A percentile compares a stretch with the other conserved stretches of the same genome.
Conservation (phyloP, 2,329 filamentous ascomycete species). For the Penicillium hesseltinei region DNA sequence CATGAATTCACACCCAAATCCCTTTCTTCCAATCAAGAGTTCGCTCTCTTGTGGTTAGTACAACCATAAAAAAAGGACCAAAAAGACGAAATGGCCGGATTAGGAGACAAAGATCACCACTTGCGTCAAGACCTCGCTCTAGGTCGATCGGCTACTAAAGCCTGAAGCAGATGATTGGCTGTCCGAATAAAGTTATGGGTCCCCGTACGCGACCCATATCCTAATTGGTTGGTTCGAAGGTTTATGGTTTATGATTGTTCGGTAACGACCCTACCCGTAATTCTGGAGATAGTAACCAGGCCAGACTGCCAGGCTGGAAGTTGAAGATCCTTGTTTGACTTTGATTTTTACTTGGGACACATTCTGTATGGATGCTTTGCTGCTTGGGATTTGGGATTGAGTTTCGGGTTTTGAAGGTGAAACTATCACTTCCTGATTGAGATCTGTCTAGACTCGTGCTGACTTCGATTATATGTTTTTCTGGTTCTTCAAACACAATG, state of each 20-base stretch:
- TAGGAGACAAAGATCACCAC: neutral
- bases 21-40: neutral
- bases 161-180: neutral
- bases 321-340: neutral
- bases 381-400: neutral
- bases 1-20: neutral
- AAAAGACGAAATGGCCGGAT: slow-evolving; percentile 1
- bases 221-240: neutral
- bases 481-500: too few species aligned
- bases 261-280: neutral
- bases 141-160: too few species aligned
- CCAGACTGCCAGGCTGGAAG: too few species aligned
- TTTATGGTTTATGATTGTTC: neutral
- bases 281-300: neutral
- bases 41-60: neutral
- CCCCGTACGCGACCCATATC: too few species aligned
- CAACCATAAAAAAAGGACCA: neutral
- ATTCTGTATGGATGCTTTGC: neutral
- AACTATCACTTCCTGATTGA: neutral
- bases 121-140: slow-evolving; percentile 18
- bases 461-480: too few species aligned
- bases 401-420: neutral
- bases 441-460: neutral
- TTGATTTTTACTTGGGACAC: neutral
- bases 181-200: neutral